A percentile compares a stretch with the other conserved stretches of the same genome.
Conservation (phyloP, 106 monocot genomes). For the Platanthera guangdongensis region DNA sequence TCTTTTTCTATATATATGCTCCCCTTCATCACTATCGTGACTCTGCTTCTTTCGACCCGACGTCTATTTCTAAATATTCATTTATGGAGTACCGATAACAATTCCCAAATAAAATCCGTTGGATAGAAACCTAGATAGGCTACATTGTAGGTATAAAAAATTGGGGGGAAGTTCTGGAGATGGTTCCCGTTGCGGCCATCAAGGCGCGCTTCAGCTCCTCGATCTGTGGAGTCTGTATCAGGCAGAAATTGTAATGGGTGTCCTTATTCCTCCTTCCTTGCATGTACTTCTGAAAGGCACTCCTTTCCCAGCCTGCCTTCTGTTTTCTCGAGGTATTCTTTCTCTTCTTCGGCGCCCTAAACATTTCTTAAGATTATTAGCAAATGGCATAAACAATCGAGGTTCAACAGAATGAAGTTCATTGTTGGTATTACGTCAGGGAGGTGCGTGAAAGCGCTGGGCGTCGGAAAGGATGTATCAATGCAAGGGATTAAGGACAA, state of each 20-base stretch:
- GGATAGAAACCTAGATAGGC: too few relatives aligned
- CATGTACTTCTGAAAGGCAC: neutral
- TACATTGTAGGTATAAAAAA: too few relatives aligned
- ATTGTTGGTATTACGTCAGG: conserved; percentile 1
- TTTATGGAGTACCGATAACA: too few relatives aligned
- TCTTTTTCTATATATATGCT: too few relatives aligned
- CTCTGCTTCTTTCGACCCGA: too few relatives aligned
- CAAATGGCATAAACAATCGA: neutral
- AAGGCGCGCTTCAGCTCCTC: neutral
- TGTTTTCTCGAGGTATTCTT: neutral
- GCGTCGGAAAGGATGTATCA: conserved; percentile 1
- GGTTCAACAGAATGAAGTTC: neutral
- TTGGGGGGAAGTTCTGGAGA: too few relatives aligned
- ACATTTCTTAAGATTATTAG: neutral
- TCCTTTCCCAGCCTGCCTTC: too few relatives aligned
- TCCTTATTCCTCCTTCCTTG: neutral
- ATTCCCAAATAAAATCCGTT: too few relatives aligned
- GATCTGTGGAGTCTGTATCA: neutral
- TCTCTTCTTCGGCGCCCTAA: neutral
- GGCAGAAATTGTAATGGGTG: neutral
- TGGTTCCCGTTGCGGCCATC: neutral
- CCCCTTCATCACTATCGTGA: too few relatives aligned
- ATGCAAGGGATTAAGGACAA: conserved; percentile 30
- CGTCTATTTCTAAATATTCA: too few relatives aligned
- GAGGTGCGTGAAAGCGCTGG: conserved; percentile 10